Base-by-base conservation (phyloP, 441 rosid species). In the Arabidopsis hybrid region DNA sequence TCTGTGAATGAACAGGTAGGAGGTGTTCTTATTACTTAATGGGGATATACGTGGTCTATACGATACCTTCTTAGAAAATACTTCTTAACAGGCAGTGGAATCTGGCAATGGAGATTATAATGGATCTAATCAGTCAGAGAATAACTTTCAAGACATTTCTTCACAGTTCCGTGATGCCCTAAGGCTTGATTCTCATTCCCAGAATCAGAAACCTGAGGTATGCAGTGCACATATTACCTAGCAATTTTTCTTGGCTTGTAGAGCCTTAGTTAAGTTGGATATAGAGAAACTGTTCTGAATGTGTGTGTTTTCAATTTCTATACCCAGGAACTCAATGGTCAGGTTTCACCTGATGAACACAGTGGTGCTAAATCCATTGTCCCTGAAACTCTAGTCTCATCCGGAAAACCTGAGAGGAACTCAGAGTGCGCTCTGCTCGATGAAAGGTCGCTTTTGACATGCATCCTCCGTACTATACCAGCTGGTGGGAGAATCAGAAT, bases 391-490 rank as follows among this genome's bases (percentile, higher is more conserved):
- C 58, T 70, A 34, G 62, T 85, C 68, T 72, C 73, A 65, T 70
- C 83, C 35, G 78, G 67, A 14, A 75, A 46, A 73, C 40, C 39
- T 65, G 82, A 69, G 75, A 64, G 72, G 46, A 68, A 13, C 65
- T 49, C 88, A 52, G 98, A 87, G 69, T 53, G 67, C 71, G 75
- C 78, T 78, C 89, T 93, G 16, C 94, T 93, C 12, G 98, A 95
- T 75, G 99, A 95, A 80, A 83, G 94, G 81, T 83, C 97, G 13
- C 82, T 95, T 40, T 77, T 95, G 87, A 83, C 98, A 63, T 95
- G 98, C 84, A 85, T 95, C 46, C 97, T 91, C 72, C 97, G 99
- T 58, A 91, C 98, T 2, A 86, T 95, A 75, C 99, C 99, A 45
- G 78, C 98, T 71, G 97, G 97, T 77, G 99, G 98, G 43, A 88